phyloP scores from a whole-genome alignment of 2,329 filamentous ascomycete species.

The Epichloe glyceriae region DNA sequence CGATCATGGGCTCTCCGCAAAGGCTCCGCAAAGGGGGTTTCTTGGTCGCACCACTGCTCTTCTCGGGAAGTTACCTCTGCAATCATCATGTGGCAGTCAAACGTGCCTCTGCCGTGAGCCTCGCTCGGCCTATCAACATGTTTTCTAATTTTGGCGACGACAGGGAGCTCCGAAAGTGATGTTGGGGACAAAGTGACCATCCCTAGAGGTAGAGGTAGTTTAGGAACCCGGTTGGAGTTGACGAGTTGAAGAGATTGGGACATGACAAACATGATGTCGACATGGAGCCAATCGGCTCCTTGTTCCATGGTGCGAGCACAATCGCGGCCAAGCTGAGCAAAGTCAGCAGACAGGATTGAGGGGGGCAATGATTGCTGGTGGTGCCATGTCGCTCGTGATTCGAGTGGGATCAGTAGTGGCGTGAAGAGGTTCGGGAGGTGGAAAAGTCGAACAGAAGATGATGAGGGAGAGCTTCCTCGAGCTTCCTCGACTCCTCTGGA shows the following conservation, averaged over 20 bases:
- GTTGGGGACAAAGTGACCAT: constrained; percentile 97
- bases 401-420: background rate
- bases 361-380: constrained; percentile 91
- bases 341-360: constrained; percentile 96
- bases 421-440: background rate
- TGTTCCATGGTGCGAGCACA: constrained; percentile 76
- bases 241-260: constrained; percentile 12
- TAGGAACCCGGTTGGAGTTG: background rate
- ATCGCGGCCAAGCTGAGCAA: constrained; percentile 73
- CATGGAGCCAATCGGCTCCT: constrained; percentile 85
- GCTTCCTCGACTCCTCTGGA: background rate
- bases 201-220: constrained; percentile 40
- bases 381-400: constrained; percentile 51
- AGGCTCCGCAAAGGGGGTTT: too few relatives aligned
- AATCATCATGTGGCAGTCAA: constrained; percentile 99
- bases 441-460: background rate
- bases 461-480: background rate
- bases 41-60: background rate
- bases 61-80: constrained; percentile 54
- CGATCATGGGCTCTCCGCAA: too few relatives aligned
- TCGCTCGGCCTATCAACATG: constrained; percentile 66
- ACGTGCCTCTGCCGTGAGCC: constrained; percentile 70
- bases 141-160: constrained; percentile 83
- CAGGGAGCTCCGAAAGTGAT: constrained; percentile 92
- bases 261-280: constrained; percentile 64